Percentiles rank a stretch among this genome's conserved stretches.
phyloP scores from a whole-genome alignment of 495 filamentous ascomycete species.

The Podospora pseudocomata region DNA sequence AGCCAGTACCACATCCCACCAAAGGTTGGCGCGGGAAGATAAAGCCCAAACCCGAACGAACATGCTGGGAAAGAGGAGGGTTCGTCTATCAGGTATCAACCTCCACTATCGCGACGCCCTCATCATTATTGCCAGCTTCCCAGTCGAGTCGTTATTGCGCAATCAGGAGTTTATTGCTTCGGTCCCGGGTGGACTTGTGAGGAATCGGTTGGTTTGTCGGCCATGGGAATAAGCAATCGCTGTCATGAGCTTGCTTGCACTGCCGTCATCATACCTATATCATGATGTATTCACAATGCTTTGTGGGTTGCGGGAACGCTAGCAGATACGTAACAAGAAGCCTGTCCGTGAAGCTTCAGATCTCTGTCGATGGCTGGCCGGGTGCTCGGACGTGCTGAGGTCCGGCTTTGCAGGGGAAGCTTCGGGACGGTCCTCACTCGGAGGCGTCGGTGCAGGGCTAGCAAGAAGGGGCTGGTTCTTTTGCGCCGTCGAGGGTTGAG shows the following conservation, averaged over 20 bases:
- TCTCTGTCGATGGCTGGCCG: background rate
- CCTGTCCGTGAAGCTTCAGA: background rate
- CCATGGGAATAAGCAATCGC: background rate
- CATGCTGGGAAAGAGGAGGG: slow-evolving; percentile 17
- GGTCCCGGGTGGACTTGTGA: background rate
- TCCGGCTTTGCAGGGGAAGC: background rate
- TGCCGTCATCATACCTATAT: slow-evolving; percentile 1
- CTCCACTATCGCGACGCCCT: slow-evolving; percentile 29
- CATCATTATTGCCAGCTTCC: background rate
- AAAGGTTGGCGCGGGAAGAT: slow-evolving; percentile 35
- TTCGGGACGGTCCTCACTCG: slow-evolving; percentile 3
- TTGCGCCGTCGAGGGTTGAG: background rate
- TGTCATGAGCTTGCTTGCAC: background rate
- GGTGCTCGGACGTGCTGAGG: background rate
- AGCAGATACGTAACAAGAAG: slow-evolving; percentile 10
- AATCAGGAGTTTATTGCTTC: background rate
- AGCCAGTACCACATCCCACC: slow-evolving; percentile 35
- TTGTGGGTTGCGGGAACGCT: slow-evolving; percentile 19
- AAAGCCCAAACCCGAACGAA: slow-evolving; percentile 37
- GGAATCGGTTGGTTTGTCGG: background rate
- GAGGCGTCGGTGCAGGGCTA: slow-evolving; percentile 2
- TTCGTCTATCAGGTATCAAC: slow-evolving; percentile 1
- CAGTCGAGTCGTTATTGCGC: background rate
- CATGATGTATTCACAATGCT: slow-evolving; percentile 7
- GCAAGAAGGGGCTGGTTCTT: background rate